Evolutionary conservation across 2,329 filamentous ascomycete genomes (phyloP).

Genomic region (Colletotrichum sp.): DNA sequence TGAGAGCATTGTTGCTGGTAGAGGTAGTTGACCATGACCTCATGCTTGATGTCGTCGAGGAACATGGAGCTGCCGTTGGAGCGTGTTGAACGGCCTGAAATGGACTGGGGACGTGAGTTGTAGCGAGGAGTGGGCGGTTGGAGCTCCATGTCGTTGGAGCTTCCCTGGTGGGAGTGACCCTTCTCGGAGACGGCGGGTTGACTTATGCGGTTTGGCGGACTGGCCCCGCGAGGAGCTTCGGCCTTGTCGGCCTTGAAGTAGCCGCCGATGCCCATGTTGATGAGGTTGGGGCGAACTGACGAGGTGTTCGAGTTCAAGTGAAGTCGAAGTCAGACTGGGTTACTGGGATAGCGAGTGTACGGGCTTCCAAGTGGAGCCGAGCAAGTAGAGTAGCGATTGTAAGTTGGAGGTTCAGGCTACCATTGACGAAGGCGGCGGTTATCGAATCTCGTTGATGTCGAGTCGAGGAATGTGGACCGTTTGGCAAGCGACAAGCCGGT

Average conservation of each 20-base stretch:
- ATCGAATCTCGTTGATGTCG: slow-evolving; percentile 3
- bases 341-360: slow-evolving; percentile 5
- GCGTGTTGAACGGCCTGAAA: slow-evolving; percentile 52
- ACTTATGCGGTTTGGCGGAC: slow-evolving; percentile 25
- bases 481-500: slow-evolving; percentile 8
- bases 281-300: background rate
- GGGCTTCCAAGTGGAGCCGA: slow-evolving; percentile 18
- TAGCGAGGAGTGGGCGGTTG: slow-evolving; percentile 53
- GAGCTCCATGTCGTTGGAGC: slow-evolving; percentile 51
- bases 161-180: slow-evolving; percentile 27
- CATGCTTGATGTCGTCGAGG: slow-evolving; percentile 77
- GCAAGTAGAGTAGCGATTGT: background rate
- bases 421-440: slow-evolving; percentile 4
- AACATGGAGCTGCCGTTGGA: slow-evolving; percentile 59
- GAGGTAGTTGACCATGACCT: slow-evolving; percentile 84
- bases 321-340: background rate
- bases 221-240: slow-evolving; percentile 27
- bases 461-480: background rate
- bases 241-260: slow-evolving; percentile 66
- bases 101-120: slow-evolving; percentile 57
- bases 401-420: background rate
- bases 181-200: slow-evolving; percentile 42
- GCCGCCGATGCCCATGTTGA: slow-evolving; percentile 63
- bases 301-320: background rate
- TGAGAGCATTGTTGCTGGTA: slow-evolving; percentile 80